Evolutionary conservation across 2,329 filamentous ascomycete species (phyloP), one percentile per base, ranked within the genome.

Genomic region (Sporothrix euskadiensis): DNA sequence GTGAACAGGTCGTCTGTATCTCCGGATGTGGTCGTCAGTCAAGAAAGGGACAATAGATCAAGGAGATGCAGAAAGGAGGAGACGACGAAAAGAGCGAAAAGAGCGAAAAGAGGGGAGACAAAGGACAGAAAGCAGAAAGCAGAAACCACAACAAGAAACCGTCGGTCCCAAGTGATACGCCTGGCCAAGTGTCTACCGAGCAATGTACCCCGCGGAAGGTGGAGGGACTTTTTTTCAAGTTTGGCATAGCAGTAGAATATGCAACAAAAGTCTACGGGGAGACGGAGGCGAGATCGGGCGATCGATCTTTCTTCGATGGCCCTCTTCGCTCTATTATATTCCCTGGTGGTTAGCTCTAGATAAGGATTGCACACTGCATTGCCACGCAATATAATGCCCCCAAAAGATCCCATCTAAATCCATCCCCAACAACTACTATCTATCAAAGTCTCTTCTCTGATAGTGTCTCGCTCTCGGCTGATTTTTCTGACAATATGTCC

Each of bases 101-200:
- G 26, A 26, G 26, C 19, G 54, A 39, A 26, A 57, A 35, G 59
- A 14, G 44, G 12, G 12, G 41, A 44, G 9, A 44, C 41, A 65
- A 65, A 26, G 59, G 39, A 35, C 59, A 44, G 59, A 9, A 65
- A 65, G 59, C 35, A 65, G 41, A 9, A 65, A 65, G 59, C 35
- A 65, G 41, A 26, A 26, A 26, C 2, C 26, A n/a, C 59, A 44
- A 44, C 35, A 44, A 59, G 22, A 44, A 12, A 44, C 41, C 19
- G 39, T 63, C 41, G 3, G 54, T 57, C 22, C 54, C 54, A 16
- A 32, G 10, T 6, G 0, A 2, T 44, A 4, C 54, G 54, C 26
- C 12, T 35, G 35, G 8, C 5, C 35, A 4, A 35, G 35, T 35
- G 14, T 41, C 52, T 56, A 56, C 52, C 22, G 41, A 44, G 41